Conservation (phyloP, 345 rosid genomes). For the Eucalyptus sp. region DNA sequence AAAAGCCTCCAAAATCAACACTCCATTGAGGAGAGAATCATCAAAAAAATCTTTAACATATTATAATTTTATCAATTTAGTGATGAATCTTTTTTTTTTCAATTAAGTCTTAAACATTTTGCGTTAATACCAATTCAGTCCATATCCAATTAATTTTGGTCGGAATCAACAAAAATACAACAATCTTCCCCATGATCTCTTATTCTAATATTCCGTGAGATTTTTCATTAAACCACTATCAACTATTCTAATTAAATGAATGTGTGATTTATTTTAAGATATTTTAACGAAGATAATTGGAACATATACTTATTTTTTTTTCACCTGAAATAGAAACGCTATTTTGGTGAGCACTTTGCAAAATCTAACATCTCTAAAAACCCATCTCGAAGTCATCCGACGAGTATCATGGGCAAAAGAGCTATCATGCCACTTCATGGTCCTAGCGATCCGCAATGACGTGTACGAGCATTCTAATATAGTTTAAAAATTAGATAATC, state of each 20-base stretch:
- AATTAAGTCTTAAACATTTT: no score
- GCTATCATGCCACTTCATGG: neutral
- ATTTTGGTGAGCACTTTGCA: neutral
- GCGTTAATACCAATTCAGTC: accelerated
- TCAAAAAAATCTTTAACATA: no score
- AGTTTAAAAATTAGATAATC: neutral
- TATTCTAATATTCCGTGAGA: no score
- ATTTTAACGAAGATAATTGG: neutral
- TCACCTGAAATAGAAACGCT: neutral
- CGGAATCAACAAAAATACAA: no score
- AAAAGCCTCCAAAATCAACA: no score
- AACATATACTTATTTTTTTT: neutral
- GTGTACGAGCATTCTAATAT: neutral
- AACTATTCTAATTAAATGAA: neutral
- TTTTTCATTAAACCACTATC: neutral
- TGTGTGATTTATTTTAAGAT: neutral
- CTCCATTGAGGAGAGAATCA: no score
- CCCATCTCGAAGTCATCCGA: neutral
- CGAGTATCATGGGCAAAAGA: neutral
- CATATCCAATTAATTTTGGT: no score
- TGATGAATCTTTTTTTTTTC: no score
- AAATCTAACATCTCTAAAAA: neutral
- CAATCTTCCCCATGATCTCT: neutral
- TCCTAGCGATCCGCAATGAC: neutral
- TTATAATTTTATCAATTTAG: no score